Evolutionary conservation across 306 rosid species (phyloP), one percentile per base, ranked within the genome.

Genomic region (Alnus rubra): DNA sequence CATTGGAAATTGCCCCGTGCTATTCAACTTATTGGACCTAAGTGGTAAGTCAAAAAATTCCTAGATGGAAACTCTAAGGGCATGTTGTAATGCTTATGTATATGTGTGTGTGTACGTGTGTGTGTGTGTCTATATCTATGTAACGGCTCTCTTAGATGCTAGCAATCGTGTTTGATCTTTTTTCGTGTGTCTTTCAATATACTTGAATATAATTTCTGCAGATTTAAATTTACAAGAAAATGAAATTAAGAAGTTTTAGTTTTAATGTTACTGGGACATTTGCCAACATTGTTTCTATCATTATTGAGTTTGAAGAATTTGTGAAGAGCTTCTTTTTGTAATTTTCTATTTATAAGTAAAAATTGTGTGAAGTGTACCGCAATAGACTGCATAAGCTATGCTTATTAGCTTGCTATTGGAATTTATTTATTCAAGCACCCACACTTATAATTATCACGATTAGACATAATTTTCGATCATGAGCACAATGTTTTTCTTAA

Each of bases 1-100:
- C 56, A 91, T 92, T 83, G 88, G 86, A 65, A 89, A 87, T 81
- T 80, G 58, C 78, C 93, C 90, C 0, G 94, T 91, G 58, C n/a
- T 90, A 73, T 84, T 92, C 75, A 90, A 87, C 83, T 74, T 91
- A 84, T 76, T 94, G 85, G 90, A 90, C 82, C 77, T 90, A 64
- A 82, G 84, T 76, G 97, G 97, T 92, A 83, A 85, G 88, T 69
- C 19, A 10, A 79, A 69, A 18, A 31, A 18, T n/a, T 44, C 10
- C 53, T 39, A 63, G 39, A 58, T 16, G 50, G 14, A 12, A 35
- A 16, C 35, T 14, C 7, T 15, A 13, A 55, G 69, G 53, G n/a
- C 50, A 8, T 51, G 76, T 13, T 62, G 30, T 5, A 37, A 74
- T 48, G 3, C 2, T 45, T 9, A 73, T 67, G 3, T 13, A 13